Evolutionary conservation across 2,329 filamentous ascomycete genomes (phyloP).

Genomic region (Ceratocystis lukuohia): DNA sequence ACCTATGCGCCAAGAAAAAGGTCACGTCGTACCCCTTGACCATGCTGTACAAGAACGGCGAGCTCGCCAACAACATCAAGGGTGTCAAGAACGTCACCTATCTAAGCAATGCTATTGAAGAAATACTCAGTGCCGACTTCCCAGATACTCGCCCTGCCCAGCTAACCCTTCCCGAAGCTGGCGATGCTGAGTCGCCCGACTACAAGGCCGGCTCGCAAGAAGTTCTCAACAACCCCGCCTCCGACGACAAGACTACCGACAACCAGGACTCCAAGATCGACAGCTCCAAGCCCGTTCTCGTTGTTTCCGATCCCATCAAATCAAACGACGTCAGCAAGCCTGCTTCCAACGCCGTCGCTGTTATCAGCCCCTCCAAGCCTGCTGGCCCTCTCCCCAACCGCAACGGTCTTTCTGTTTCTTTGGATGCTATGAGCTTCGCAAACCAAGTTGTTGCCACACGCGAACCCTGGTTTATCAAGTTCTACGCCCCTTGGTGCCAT

Average conservation of each 20-base stretch:
- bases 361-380: conserved; percentile 36
- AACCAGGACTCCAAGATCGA: conserved; percentile 23
- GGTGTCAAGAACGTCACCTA: conserved; percentile 55
- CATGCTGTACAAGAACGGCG: conserved; percentile 65
- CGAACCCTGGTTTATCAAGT: conserved; percentile 97
- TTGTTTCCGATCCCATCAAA: conserved; percentile 18
- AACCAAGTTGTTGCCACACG: conserved; percentile 70
- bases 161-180: conserved; percentile 56
- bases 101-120: conserved; percentile 61
- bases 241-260: conserved; percentile 22
- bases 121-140: conserved; percentile 59
- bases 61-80: conserved; percentile 46
- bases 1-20: conserved; percentile 57
- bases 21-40: conserved; percentile 65
- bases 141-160: conserved; percentile 64
- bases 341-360: conserved; percentile 20
- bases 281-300: conserved; percentile 10
- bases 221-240: conserved; percentile 21
- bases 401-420: conserved; percentile 56
- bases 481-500: conserved; percentile 93
- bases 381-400: conserved; percentile 51
- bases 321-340: conserved; percentile 22
- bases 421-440: conserved; percentile 79
- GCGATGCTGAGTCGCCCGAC: conserved; percentile 39
- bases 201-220: background rate